phyloP scores from a whole-genome alignment of 2,329 filamentous ascomycete genomes.

The Penicillium sp. region DNA sequence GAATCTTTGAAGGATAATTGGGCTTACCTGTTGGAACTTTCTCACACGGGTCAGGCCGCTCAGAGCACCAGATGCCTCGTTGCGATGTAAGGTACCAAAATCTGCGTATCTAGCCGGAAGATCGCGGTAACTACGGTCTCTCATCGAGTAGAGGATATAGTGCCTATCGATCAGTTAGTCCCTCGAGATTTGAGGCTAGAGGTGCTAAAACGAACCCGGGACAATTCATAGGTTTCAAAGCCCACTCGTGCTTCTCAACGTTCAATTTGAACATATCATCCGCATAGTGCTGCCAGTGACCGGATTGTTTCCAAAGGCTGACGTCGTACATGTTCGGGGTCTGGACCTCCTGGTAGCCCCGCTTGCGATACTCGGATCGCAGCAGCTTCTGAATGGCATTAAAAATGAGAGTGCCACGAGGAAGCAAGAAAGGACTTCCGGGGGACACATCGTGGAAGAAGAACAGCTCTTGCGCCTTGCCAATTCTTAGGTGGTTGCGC shows the following conservation, averaged over 20 bases:
- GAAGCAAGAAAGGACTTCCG: slow-evolving; percentile 89
- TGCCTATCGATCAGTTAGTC: no score
- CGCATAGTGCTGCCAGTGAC: slow-evolving; percentile 91
- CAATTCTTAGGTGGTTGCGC: slow-evolving; percentile 92
- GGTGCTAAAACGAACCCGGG: no score
- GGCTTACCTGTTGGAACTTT: slow-evolving; percentile 69
- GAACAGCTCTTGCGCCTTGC: slow-evolving; percentile 94
- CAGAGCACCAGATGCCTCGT: slow-evolving; percentile 91
- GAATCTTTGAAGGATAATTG: not conserved
- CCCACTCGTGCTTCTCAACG: slow-evolving; percentile 81
- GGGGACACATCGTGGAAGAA: slow-evolving; percentile 96
- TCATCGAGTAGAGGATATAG: slow-evolving; percentile 79
- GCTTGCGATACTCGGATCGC: slow-evolving; percentile 86
- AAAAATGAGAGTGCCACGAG: slow-evolving; percentile 91
- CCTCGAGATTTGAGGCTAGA: no score
- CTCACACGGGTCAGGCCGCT: slow-evolving; percentile 90
- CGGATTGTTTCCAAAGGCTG: slow-evolving; percentile 89
- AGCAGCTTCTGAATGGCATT: slow-evolving; percentile 85
- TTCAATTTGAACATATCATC: slow-evolving; percentile 95
- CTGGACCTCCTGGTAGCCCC: slow-evolving; percentile 93
- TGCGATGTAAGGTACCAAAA: slow-evolving; percentile 93
- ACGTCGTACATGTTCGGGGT: slow-evolving; percentile 97
- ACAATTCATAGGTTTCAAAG: slow-evolving; percentile 98
- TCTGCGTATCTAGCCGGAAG: slow-evolving; percentile 92
- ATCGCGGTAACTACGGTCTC: slow-evolving; percentile 85